A percentile compares a stretch with the other conserved stretches of the same genome.
Evolutionary conservation across 2,329 filamentous ascomycete species (phyloP).

Genomic region (Botrytis fragariae): DNA sequence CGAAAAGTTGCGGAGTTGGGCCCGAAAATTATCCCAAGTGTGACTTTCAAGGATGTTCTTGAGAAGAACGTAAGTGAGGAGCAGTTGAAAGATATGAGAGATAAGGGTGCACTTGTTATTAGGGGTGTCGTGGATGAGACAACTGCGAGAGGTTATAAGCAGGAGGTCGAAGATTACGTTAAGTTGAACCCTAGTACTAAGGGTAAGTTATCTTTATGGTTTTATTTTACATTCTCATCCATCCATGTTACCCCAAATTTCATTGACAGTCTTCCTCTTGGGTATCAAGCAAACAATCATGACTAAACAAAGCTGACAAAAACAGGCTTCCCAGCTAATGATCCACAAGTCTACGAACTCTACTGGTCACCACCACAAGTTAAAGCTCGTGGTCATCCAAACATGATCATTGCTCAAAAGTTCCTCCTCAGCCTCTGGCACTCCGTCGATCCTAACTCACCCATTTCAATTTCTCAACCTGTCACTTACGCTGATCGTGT

Average conservation of each 20-base stretch:
- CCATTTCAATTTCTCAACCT: slow-evolving; percentile 54
- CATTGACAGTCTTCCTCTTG: no score
- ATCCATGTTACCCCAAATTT: no score
- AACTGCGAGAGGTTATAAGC: slow-evolving; percentile 64
- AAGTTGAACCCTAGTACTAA: slow-evolving; percentile 58
- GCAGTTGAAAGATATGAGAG: slow-evolving; percentile 13
- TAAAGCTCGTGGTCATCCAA: slow-evolving; percentile 63
- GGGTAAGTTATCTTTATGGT: slow-evolving; percentile 37
- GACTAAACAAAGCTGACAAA: not conserved
- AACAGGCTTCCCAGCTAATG: slow-evolving; percentile 57
- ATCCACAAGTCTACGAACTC: slow-evolving; percentile 70
- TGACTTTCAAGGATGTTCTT: slow-evolving; percentile 7
- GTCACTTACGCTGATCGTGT: slow-evolving; percentile 65
- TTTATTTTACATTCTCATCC: not conserved
- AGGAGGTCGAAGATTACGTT: slow-evolving; percentile 63
- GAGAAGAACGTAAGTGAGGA: not conserved
- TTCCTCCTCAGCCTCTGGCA: slow-evolving; percentile 64
- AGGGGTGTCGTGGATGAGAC: slow-evolving; percentile 61
- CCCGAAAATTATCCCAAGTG: slow-evolving; percentile 48
- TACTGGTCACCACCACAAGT: slow-evolving; percentile 73
- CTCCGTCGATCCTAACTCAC: slow-evolving; percentile 38
- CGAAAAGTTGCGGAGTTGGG: slow-evolving; percentile 46
- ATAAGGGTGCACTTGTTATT: slow-evolving; percentile 50
- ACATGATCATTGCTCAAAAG: slow-evolving; percentile 58
- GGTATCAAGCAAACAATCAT: not conserved